Evolutionary conservation across 108 stramenopile genomes (phyloP).

Genomic region (Cyclotella choctawhatcheeana): DNA sequence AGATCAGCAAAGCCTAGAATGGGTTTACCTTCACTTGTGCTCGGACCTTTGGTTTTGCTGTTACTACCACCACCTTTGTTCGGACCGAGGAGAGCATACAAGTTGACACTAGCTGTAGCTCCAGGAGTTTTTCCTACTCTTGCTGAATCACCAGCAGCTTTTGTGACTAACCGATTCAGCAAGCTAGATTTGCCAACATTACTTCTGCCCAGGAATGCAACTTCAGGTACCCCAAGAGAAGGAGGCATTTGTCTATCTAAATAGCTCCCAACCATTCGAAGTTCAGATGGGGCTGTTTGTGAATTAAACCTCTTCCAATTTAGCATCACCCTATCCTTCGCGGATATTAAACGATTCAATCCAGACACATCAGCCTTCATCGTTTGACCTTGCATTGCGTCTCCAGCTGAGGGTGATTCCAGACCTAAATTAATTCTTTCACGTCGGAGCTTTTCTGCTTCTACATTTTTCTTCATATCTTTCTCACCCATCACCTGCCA

Average conservation of each 20-base stretch:
- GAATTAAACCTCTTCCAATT: conserved; percentile 80
- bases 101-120: conserved; percentile 82
- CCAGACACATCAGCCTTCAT: conserved; percentile 49
- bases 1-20: conserved; percentile 88
- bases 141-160: conserved; percentile 58
- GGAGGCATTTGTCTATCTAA: conserved; percentile 68
- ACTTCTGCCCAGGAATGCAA: conserved; percentile 90
- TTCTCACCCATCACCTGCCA: conserved; percentile 79
- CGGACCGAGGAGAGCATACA: conserved; percentile 66
- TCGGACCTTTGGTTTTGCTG: conserved; percentile 11
- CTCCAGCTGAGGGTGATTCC: conserved; percentile 21
- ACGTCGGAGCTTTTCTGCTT: conserved; percentile 67
- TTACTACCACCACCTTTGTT: conserved; percentile 28
- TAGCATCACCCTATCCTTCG: conserved; percentile 59
- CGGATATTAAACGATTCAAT: conserved; percentile 56
- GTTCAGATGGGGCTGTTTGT: conserved; percentile 35
- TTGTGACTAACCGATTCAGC: conserved; percentile 62
- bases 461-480: conserved; percentile 68
- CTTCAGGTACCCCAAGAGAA: conserved; percentile 76
- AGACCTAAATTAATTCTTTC: conserved; percentile 59
- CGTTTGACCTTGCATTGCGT: not conserved
- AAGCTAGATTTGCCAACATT: conserved; percentile 95
- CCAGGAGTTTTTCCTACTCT: conserved; percentile 89
- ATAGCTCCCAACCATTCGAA: conserved; percentile 68
- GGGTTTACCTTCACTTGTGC: conserved; percentile 34